Evolutionary conservation across 495 filamentous ascomycete genomes (phyloP), one percentile per base, ranked within the genome.

Genomic region (Umbilicaria muhlenbergii): DNA sequence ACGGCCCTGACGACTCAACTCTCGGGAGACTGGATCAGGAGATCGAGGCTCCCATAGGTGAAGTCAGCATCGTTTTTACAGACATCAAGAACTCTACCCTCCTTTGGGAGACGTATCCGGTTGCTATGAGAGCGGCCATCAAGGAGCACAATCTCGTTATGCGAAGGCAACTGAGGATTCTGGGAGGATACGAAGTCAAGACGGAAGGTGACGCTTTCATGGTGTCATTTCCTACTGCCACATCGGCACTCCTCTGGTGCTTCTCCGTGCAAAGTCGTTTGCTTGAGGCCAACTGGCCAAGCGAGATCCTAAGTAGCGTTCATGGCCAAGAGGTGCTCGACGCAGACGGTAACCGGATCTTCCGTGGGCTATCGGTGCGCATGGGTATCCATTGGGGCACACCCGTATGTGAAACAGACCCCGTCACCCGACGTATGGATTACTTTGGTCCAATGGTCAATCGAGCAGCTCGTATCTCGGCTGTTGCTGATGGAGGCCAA

Each of bases 381-480:
- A 99, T 99, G 92, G 91, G 91, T 47, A 80, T 88, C 36, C 91
- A 99, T 57, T 96, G 81, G 78, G 91, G 91, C 42, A 75, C 80
- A 36, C 91, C 92, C 24, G 86, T 99, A 42, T 92, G 85, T 51
- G 91, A 96, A 56, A 79, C 80, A 31, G 91, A 99, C 59, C 89
- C 91, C 0, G 84, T 99, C 5, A 99, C 91, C 10, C 78, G 86
- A 38, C 86, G 91, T 34, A 99, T 99, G 91, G 91, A 99, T 56
- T 99, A 99, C 61, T 96, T 95, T 60, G 91, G 91, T 8, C 91
- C 92, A 1, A 96, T 99, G 86, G 91, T 99, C 48, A 99, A 99
- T 60, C 84, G 89, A 47, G 86, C 91, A 0, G 81, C 88, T 39
- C 80, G 91, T 60, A 91, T 99, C 40, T 89, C 84, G 6, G 77